Evolutionary conservation across 148 eudicot genomes (phyloP).

Genomic region (Rhododendron kiyosumense): DNA sequence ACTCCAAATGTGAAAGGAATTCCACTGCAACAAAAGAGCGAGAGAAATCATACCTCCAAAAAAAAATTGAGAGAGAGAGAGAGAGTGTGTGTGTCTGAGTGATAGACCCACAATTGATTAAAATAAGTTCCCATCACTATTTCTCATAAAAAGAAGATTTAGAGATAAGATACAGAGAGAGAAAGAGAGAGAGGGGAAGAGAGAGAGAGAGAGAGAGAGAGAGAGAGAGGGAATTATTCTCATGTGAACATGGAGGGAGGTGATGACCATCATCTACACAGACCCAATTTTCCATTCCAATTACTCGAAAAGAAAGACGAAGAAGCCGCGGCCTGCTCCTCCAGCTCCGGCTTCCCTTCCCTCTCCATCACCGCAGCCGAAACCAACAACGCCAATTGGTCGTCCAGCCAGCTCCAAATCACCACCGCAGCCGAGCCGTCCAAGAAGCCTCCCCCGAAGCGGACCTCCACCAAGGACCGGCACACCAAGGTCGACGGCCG

Average conservation of each 20-base stretch:
- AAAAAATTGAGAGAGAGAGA: background rate
- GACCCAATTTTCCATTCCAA: constrained; percentile 84
- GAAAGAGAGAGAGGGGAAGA: background rate
- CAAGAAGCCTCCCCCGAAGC: constrained; percentile 61
- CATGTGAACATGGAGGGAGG: constrained; percentile 58
- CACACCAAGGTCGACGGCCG: constrained; percentile 99
- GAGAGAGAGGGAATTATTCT: background rate
- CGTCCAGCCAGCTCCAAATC: constrained; percentile 11
- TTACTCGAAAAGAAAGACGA: constrained; percentile 75
- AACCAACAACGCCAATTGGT: background rate
- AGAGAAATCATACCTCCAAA: constrained; percentile 1
- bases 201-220: background rate
- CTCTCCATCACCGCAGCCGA: constrained; percentile 41
- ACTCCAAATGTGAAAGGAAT: constrained; percentile 17
- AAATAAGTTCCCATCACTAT: constrained; percentile 15
- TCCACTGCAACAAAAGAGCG: constrained; percentile 8
- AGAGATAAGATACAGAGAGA: background rate
- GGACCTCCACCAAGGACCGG: constrained; percentile 83
- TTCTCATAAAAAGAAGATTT: background rate
- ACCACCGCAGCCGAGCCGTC: constrained; percentile 23
- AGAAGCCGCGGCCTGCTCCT: constrained; percentile 31
- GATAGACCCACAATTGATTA: constrained; percentile 21
- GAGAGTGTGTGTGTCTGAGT: background rate
- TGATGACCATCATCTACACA: constrained; percentile 38
- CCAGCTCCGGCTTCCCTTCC: constrained; percentile 48